A percentile compares a stretch with the other conserved stretches of the same genome.
Conservation (phyloP, 1,139 yeast genomes). For the Geotrichum europaeum region DNA sequence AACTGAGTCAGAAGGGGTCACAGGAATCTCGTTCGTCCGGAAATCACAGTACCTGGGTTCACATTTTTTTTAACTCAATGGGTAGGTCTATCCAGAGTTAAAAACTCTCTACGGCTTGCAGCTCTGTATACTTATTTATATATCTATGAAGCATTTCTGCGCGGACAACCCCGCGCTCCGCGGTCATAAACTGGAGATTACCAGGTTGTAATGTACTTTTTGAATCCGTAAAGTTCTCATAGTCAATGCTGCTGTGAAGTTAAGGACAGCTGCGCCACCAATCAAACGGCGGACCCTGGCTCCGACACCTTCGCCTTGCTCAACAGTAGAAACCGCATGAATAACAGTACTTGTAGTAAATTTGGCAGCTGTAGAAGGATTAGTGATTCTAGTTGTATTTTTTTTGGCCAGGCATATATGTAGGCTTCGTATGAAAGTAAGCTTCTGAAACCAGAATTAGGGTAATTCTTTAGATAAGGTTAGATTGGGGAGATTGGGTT, state of each 20-base stretch:
- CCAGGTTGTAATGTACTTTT: slow-evolving; percentile 76
- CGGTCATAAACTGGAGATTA: slow-evolving; percentile 92
- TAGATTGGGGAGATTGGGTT: too few relatives aligned
- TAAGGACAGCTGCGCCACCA: slow-evolving; percentile 60
- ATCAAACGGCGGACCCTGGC: slow-evolving; percentile 79
- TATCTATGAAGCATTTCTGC: slow-evolving; percentile 76
- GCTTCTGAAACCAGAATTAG: not conserved
- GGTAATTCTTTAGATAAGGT: not conserved
- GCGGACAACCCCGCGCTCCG: slow-evolving; percentile 84
- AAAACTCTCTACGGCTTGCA: slow-evolving; percentile 51
- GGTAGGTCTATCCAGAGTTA: slow-evolving; percentile 94
- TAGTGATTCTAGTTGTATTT: not conserved
- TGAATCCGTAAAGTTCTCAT: slow-evolving; percentile 86
- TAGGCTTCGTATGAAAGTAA: not conserved
- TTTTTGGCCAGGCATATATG: not conserved
- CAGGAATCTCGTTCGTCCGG: slow-evolving; percentile 64
- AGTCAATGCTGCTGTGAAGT: slow-evolving; percentile 82
- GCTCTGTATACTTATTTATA: slow-evolving; percentile 38
- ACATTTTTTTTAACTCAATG: slow-evolving; percentile 53
- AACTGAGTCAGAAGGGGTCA: slow-evolving; percentile 62
- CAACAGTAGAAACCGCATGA: slow-evolving; percentile 57
- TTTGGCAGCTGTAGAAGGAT: not conserved
- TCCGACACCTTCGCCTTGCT: slow-evolving; percentile 83
- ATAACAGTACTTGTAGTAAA: slow-evolving; percentile 46
- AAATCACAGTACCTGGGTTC: slow-evolving; percentile 81